These are phyloP conservation scores for Rubia yunnanensis DNA, from an alignment of 257 asterid genomes.

Conservation along the genomic window DNA sequence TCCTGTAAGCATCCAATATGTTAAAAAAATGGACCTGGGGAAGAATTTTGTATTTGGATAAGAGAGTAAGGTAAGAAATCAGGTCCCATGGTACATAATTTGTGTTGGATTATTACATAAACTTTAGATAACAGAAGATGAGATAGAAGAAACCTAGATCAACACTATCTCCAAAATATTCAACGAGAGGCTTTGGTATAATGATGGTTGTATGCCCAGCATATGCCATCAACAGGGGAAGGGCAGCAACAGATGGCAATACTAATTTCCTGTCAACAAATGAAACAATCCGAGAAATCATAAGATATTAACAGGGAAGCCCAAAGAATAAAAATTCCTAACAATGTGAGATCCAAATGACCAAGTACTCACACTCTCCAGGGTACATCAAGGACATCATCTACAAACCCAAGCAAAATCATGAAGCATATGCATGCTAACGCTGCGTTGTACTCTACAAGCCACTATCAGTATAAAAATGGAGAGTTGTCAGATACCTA, in stretches of 20 bases:
- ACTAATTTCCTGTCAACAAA: constrained; percentile 63
- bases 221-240: constrained; percentile 89
- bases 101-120: not conserved
- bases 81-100: not conserved
- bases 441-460: constrained; percentile 96
- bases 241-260: constrained; percentile 86
- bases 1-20: constrained; percentile 34
- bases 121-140: not conserved
- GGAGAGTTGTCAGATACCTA: constrained; percentile 10
- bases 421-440: constrained; percentile 92
- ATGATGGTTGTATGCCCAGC: constrained; percentile 87
- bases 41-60: not conserved
- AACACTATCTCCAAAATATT: constrained; percentile 53
- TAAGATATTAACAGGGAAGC: not conserved
- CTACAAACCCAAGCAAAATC: constrained; percentile 91
- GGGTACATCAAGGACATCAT: constrained; percentile 95
- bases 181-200: constrained; percentile 78
- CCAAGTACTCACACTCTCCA: constrained; percentile 89
- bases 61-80: not conserved
- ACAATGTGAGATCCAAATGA: constrained; percentile 1
- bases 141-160: constrained; percentile 47
- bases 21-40: not conserved
- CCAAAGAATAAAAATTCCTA: not conserved
- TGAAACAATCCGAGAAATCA: constrained; percentile 23
- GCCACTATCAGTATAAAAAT: constrained; percentile 55